Evolutionary conservation across 1,139 yeast genomes (phyloP), one percentile per base, ranked within the genome.

Genomic region (Yamadazyma membranifaciens): DNA sequence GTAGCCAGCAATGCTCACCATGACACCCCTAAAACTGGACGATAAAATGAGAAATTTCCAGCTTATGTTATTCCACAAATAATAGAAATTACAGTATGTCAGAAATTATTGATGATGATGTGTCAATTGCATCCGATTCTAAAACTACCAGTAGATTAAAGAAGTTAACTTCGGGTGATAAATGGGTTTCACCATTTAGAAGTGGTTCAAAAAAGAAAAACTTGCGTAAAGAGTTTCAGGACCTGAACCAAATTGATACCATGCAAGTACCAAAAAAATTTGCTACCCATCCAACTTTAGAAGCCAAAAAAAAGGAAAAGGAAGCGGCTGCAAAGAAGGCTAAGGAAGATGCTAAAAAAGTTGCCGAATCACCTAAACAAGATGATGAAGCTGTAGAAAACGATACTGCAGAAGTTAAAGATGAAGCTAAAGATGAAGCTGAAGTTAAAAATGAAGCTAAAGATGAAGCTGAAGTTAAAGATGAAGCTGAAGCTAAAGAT

Each of bases 181-280:
- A 63, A 6, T 77, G 81, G 81, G 69, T 72, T 10, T 75, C 81
- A 6, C 81, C 81, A 7, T 77, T 77, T 47, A 69, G 82, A 57
- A 54, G 34, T 13, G 29, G 39, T n/a, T 2, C 59, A 26, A 49
- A 58, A 35, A 52, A 51, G 44, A 62, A 60, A 52, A 64, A 65
- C 48, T 59, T 63, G 40, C 59, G 62, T 45, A 56, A 63, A 45
- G 64, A 71, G 46, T 65, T 67, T 47, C 61, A 62, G 47, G 65
- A 65, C 12, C 56, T 60, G 31, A 71, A 71, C 51, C 54, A 60
- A 38, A 62, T 70, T 40, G 55, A 59, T 37, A 59, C 59, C 30
- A 55, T 69, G 36, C 63, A 56, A 44, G 75, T 73, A 25, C 78
- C 77, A 22, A 60, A 60, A 53, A 70, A 67, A 51, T 72, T 67